These are phyloP conservation scores for Seiridium cupressi DNA, from an alignment of 2,329 filamentous ascomycete genomes.

Conservation along the genomic window DNA sequence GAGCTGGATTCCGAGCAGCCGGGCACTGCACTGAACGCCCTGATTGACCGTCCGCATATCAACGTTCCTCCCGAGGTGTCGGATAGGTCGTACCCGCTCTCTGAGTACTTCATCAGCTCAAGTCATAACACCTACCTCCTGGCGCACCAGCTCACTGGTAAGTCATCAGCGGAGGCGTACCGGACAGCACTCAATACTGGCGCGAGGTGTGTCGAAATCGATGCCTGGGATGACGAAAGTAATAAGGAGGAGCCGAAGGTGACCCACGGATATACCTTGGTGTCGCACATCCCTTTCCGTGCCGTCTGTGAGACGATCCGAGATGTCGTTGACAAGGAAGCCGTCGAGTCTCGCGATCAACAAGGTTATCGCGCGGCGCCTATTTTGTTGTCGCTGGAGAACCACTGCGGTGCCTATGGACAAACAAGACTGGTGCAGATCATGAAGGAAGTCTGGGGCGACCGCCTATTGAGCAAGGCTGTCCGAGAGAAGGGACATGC, in stretches of 20 bases:
- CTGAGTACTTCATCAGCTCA: conserved; percentile 71
- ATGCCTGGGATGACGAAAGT: conserved; percentile 67
- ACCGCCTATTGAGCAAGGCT: conserved; percentile 56
- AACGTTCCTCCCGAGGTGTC: conserved; percentile 52
- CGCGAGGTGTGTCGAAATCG: conserved; percentile 70
- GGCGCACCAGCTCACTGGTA: conserved; percentile 67
- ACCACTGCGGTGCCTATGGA: conserved; percentile 60
- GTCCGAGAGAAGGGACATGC: conserved; percentile 54
- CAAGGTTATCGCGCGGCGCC: conserved; percentile 47
- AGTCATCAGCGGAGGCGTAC: conserved; percentile 62
- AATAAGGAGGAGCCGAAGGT: conserved; percentile 65
- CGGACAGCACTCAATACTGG: conserved; percentile 60
- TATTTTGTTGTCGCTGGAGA: conserved; percentile 65
- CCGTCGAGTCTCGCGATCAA: conserved; percentile 36
- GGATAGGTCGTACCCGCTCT: conserved; percentile 58
- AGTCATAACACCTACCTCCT: conserved; percentile 73
- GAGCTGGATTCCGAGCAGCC: conserved; percentile 42
- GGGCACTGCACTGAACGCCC: conserved; percentile 42
- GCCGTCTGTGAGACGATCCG: conserved; percentile 64
- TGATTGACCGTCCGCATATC: conserved; percentile 58
- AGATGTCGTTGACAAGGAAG: conserved; percentile 59
- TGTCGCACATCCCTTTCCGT: conserved; percentile 64
- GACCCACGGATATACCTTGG: conserved; percentile 68
- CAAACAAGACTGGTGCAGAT: conserved; percentile 62
- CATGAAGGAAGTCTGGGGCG: conserved; percentile 62